phyloP scores from a whole-genome alignment of 768 basidiomycete genomes.

The Pleurotus ostreatus region DNA sequence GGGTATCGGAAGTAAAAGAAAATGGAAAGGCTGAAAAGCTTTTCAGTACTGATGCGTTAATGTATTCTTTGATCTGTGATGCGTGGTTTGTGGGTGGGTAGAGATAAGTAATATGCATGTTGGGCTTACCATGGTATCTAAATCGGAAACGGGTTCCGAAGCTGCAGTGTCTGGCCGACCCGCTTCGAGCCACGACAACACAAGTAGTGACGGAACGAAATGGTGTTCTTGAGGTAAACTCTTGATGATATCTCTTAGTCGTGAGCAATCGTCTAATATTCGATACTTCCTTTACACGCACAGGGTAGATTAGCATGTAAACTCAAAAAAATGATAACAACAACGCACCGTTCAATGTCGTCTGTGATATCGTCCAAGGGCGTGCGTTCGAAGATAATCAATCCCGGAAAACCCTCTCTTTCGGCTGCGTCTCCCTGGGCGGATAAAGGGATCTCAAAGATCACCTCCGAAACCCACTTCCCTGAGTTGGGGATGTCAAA shows the following conservation, averaged over 20 bases:
- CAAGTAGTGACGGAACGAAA: constrained; percentile 59
- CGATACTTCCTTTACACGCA: constrained; percentile 54
- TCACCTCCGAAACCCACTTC: constrained; percentile 50
- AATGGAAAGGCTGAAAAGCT: constrained; percentile 44
- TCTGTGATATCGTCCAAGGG: constrained; percentile 60
- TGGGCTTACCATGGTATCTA: constrained; percentile 53
- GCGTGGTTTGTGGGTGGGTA: too few species aligned
- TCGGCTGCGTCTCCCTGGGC: constrained; percentile 15
- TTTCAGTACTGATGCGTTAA: constrained; percentile 36
- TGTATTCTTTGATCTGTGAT: constrained; percentile 44
- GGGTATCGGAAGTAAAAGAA: constrained; percentile 43
- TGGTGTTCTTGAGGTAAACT: constrained; percentile 49
- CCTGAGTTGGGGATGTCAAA: constrained; percentile 67
- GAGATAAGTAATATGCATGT: background rate
- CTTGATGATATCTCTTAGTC: constrained; percentile 61
- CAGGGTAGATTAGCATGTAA: constrained; percentile 7
- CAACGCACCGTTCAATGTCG: constrained; percentile 59
- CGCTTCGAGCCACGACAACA: constrained; percentile 56
- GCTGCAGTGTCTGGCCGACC: constrained; percentile 23
- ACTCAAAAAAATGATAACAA: background rate
- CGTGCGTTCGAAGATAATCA: constrained; percentile 75
- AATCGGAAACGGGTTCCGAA: constrained; percentile 36
- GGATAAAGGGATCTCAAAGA: constrained; percentile 58
- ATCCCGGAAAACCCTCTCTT: constrained; percentile 46
- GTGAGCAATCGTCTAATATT: constrained; percentile 66